Conservation (phyloP, 208 protist genomes). For the Strigomonas galati region DNA sequence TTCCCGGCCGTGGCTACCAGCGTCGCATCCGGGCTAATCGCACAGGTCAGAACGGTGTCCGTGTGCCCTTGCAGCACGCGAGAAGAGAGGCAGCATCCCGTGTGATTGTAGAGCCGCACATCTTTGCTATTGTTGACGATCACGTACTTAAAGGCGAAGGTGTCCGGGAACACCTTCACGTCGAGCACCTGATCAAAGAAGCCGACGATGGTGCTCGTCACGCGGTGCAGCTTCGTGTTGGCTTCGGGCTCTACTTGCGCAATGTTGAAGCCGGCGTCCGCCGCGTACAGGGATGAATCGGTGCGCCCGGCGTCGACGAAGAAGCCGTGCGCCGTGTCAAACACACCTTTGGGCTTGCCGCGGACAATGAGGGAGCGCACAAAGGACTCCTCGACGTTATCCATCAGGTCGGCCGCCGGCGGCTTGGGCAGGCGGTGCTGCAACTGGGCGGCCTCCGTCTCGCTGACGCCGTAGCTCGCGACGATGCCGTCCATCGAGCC, state of each 20-base stretch:
- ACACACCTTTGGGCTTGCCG: constrained; percentile 45
- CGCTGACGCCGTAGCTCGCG: constrained; percentile 61
- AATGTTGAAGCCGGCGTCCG: constrained; percentile 81
- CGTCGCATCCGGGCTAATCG: constrained; percentile 55
- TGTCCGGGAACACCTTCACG: constrained; percentile 56
- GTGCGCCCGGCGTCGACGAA: constrained; percentile 9
- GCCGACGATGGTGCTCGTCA: constrained; percentile 50
- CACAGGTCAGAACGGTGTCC: constrained; percentile 83
- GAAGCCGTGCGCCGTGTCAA: constrained; percentile 20
- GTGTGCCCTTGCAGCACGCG: constrained; percentile 67
- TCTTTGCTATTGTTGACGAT: constrained; percentile 88
- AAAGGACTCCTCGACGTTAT: constrained; percentile 50
- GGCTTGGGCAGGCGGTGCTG: constrained; percentile 43
- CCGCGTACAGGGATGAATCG: constrained; percentile 44
- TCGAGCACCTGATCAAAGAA: constrained; percentile 89
- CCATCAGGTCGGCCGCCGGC: constrained; percentile 34
- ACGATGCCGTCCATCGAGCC: constrained; percentile 73
- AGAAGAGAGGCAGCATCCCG: constrained; percentile 62
- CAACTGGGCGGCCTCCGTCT: constrained; percentile 36
- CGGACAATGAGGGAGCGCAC: constrained; percentile 58
- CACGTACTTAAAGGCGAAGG: constrained; percentile 37
- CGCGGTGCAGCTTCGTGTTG: constrained; percentile 27
- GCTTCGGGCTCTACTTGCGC: constrained; percentile 20
- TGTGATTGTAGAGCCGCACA: constrained; percentile 60
- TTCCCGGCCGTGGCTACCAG: constrained; percentile 84